These are phyloP conservation scores for Wickerhamiella siamensis DNA, from an alignment of 805 yeast genomes.

Conservation along the genomic window DNA sequence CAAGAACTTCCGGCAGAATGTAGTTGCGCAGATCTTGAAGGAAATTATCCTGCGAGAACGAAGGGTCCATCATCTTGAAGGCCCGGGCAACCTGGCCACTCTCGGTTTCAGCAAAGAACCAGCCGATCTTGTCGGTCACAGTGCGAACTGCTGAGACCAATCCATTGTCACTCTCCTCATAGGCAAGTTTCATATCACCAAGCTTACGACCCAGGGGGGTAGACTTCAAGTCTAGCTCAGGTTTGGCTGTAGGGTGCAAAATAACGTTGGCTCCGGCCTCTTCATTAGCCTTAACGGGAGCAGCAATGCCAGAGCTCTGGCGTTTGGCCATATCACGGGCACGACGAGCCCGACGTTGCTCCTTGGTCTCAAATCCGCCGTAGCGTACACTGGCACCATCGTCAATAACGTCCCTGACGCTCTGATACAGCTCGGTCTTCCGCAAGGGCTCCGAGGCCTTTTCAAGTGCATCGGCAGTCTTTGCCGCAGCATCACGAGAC, in stretches of 20 bases:
- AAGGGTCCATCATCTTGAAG: slow-evolving; percentile 81
- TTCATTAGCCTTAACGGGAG: slow-evolving; percentile 52
- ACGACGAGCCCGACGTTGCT: slow-evolving; percentile 61
- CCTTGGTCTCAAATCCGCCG: slow-evolving; percentile 85
- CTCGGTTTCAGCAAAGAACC: slow-evolving; percentile 92
- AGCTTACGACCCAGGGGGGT: slow-evolving; percentile 55
- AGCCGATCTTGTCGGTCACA: slow-evolving; percentile 62
- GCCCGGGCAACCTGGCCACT: slow-evolving; percentile 79
- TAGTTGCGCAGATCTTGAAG: slow-evolving; percentile 74
- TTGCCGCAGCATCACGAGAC: slow-evolving; percentile 71
- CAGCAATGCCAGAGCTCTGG: slow-evolving; percentile 30
- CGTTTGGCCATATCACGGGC: slow-evolving; percentile 28
- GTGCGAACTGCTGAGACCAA: slow-evolving; percentile 69
- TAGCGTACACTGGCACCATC: slow-evolving; percentile 81
- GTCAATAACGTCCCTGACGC: slow-evolving; percentile 73
- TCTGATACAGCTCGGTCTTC: slow-evolving; percentile 77
- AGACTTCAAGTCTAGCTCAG: slow-evolving; percentile 55
- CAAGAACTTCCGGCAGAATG: slow-evolving; percentile 88
- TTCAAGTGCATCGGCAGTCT: slow-evolving; percentile 73
- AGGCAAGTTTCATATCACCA: slow-evolving; percentile 44
- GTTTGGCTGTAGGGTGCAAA: slow-evolving; percentile 63
- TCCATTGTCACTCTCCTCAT: slow-evolving; percentile 88
- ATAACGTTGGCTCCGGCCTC: slow-evolving; percentile 68
- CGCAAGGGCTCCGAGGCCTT: slow-evolving; percentile 84
- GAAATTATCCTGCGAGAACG: slow-evolving; percentile 66